These are phyloP conservation scores for Solanum hybrid DNA, from an alignment of 305 asterid genomes.

Conservation along the genomic window DNA sequence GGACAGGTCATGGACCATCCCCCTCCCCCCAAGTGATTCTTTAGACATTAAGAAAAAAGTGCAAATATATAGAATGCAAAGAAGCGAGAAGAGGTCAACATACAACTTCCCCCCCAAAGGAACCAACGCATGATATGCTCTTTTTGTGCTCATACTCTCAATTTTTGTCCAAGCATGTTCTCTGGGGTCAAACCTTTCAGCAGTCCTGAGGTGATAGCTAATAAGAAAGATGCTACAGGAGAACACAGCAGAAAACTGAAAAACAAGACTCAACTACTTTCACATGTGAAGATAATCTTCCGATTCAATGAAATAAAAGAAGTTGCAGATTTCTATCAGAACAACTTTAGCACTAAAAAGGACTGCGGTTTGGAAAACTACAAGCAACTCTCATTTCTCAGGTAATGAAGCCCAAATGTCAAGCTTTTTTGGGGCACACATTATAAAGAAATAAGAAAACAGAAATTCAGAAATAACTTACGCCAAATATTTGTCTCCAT, in stretches of 20 bases:
- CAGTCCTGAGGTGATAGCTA: conserved; percentile 37
- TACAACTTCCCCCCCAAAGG: conserved; percentile 63
- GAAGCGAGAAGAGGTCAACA: conserved; percentile 6
- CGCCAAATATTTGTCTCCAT: conserved; percentile 58
- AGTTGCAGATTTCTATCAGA: background rate
- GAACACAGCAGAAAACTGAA: background rate
- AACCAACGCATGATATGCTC: conserved; percentile 64
- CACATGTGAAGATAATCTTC: background rate
- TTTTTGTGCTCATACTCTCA: conserved; percentile 44
- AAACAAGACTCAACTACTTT: background rate
- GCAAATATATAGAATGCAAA: background rate
- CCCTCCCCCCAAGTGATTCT: background rate
- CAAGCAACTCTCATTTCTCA: background rate
- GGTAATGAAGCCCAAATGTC: background rate
- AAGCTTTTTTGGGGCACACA: background rate
- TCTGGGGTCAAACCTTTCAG: conserved; percentile 86
- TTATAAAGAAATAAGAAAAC: background rate
- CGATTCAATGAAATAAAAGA: background rate
- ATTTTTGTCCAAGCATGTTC: conserved; percentile 68
- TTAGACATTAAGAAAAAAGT: too few relatives aligned
- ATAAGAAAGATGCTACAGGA: background rate
- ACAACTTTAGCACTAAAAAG: background rate
- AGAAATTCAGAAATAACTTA: conserved; percentile 22
- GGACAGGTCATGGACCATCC: background rate
- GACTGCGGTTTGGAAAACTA: background rate